phyloP scores from a whole-genome alignment of 140 eudicot species.

The Erigeron philadelphicus region DNA sequence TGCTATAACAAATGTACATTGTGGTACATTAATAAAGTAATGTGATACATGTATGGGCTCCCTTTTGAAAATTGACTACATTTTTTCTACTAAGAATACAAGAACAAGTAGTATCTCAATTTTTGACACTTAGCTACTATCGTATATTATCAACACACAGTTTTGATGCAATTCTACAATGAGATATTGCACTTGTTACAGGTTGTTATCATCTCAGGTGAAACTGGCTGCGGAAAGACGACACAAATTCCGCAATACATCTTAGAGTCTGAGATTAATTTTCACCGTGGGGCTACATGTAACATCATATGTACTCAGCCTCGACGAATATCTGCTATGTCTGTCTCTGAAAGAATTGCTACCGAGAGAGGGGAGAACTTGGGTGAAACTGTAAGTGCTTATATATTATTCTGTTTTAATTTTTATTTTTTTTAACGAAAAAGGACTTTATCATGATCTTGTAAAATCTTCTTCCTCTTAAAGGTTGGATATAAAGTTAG shows the following conservation, averaged over 20 bases:
- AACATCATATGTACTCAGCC: conserved; percentile 89
- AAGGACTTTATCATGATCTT: not conserved
- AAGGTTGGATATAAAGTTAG: conserved; percentile 90
- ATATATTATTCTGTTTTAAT: not conserved
- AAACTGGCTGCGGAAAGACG: conserved; percentile 95
- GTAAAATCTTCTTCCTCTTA: conserved; percentile 3
- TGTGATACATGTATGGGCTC: too few species aligned
- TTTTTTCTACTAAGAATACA: not conserved
- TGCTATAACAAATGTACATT: too few species aligned
- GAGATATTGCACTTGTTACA: conserved; percentile 25
- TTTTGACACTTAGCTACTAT: not conserved
- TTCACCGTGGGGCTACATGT: conserved; percentile 57
- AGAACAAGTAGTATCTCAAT: not conserved
- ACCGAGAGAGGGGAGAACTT: conserved; percentile 73
- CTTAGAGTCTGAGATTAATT: conserved; percentile 65
- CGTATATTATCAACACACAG: conserved; percentile 3
- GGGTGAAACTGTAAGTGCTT: conserved; percentile 71
- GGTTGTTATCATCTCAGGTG: conserved; percentile 94
- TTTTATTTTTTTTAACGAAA: not conserved
- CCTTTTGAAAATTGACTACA: not conserved
- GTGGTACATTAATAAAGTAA: too few species aligned
- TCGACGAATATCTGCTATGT: conserved; percentile 81
- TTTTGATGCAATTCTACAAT: conserved; percentile 9
- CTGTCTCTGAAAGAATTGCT: conserved; percentile 90
- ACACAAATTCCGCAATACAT: conserved; percentile 87